Percentiles rank a stretch among this genome's conserved stretches.
Evolutionary conservation across 2,329 filamentous ascomycete genomes (phyloP).

Genomic region (Sclerotinia spermophila): DNA sequence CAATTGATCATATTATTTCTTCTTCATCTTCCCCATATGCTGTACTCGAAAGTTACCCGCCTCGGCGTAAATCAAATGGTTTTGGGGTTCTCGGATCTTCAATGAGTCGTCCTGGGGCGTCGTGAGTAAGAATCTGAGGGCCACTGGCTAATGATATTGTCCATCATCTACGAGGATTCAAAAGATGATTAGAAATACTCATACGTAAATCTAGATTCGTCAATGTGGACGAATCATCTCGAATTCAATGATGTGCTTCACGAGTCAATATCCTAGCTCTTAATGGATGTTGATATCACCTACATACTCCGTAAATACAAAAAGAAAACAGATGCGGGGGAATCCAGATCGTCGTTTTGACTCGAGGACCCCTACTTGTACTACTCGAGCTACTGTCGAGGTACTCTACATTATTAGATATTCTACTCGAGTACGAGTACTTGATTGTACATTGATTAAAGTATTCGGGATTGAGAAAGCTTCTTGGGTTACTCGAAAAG

Average conservation of each 20-base stretch:
- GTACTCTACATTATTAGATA: not conserved
- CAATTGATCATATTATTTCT: not conserved
- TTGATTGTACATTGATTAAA: not conserved
- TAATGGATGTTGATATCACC: not conserved
- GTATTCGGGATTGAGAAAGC: not conserved
- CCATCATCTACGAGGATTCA: too few species aligned
- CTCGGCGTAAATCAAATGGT: not conserved
- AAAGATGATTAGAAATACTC: too few species aligned
- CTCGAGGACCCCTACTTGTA: not conserved
- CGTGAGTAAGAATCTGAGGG: not conserved
- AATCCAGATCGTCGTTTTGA: not conserved
- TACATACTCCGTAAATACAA: not conserved
- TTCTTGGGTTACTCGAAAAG: not conserved
- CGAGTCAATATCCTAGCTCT: not conserved
- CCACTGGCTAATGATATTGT: not conserved
- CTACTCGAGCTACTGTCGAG: too few species aligned
- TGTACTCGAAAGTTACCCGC: not conserved
- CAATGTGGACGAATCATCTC: not conserved
- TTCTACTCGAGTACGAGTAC: not conserved
- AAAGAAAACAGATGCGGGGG: not conserved
- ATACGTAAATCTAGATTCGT: not conserved
- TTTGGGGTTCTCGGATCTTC: not conserved
- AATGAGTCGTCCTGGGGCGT: too few species aligned
- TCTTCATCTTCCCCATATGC: not conserved
- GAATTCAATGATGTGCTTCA: not conserved